Conservation (phyloP, 345 rosid species). For the Cardamine chenopodiifolia region DNA sequence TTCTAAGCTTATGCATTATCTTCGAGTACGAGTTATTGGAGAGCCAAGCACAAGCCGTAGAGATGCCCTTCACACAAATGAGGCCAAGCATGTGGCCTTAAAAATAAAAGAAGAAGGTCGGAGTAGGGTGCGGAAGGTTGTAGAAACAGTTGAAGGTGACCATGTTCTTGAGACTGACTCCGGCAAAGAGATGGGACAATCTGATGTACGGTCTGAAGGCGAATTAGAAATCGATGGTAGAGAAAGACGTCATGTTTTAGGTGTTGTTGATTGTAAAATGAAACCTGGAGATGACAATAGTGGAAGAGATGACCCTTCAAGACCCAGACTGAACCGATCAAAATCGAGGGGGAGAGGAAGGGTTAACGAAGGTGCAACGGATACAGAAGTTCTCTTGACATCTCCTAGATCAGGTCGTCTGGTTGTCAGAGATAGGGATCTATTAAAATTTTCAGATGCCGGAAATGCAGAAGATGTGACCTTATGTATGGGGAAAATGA, state of each 20-base stretch:
- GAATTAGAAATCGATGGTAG: slow-evolving; percentile 55
- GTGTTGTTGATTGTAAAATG: slow-evolving; percentile 52
- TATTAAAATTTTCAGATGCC: slow-evolving; percentile 52
- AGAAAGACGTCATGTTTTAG: slow-evolving; percentile 52
- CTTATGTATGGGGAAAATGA: slow-evolving; percentile 47
- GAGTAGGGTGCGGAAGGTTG: slow-evolving; percentile 65
- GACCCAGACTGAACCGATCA: slow-evolving; percentile 59
- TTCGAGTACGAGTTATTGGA: slow-evolving; percentile 84
- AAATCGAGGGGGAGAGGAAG: slow-evolving; percentile 76
- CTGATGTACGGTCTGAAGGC: slow-evolving; percentile 52
- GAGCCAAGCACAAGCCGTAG: slow-evolving; percentile 66
- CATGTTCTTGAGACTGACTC: slow-evolving; percentile 48
- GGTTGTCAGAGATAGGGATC: slow-evolving; percentile 56
- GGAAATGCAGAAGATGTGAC: slow-evolving; percentile 59
- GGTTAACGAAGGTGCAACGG: slow-evolving; percentile 58
- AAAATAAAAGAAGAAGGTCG: slow-evolving; percentile 85
- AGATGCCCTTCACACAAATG: slow-evolving; percentile 60
- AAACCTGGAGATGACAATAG: slow-evolving; percentile 70
- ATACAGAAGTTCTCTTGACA: slow-evolving; percentile 57
- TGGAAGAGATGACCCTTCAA: slow-evolving; percentile 75
- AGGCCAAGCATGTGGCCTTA: slow-evolving; percentile 52
- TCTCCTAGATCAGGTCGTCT: slow-evolving; percentile 77
- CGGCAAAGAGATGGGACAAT: slow-evolving; percentile 47
- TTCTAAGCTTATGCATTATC: slow-evolving; percentile 92
- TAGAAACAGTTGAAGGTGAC: slow-evolving; percentile 58